phyloP scores from a whole-genome alignment of 106 monocot genomes.

The Narthecium ossifragum region DNA sequence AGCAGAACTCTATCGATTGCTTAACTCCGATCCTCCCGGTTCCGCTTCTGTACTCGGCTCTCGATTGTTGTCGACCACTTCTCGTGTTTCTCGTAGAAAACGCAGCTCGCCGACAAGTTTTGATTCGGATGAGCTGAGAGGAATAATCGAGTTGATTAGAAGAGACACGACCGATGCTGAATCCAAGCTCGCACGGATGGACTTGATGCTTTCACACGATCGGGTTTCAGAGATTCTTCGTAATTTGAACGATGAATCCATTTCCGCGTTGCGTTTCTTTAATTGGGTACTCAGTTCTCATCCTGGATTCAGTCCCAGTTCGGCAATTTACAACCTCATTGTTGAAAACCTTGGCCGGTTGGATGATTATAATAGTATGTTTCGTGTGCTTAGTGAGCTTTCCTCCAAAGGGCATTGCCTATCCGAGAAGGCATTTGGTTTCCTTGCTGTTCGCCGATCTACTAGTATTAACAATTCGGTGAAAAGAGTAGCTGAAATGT shows the following conservation, averaged over 20 bases:
- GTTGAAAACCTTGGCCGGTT: slow-evolving; percentile 52
- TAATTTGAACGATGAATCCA: slow-evolving; percentile 21
- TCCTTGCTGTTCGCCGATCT: slow-evolving; percentile 16
- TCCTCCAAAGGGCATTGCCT: slow-evolving; percentile 36
- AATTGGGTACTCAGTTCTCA: slow-evolving; percentile 37
- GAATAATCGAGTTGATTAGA: slow-evolving; percentile 33
- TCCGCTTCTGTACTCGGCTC: no score
- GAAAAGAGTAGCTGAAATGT: slow-evolving; percentile 9
- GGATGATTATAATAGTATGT: slow-evolving; percentile 40
- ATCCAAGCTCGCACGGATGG: slow-evolving; percentile 20
- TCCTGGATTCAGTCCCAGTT: slow-evolving; percentile 20
- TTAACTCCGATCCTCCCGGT: not conserved
- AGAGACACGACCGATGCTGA: slow-evolving; percentile 24
- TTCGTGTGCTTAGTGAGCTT: slow-evolving; percentile 23
- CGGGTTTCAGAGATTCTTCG: slow-evolving; percentile 23
- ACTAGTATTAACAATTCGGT: slow-evolving; percentile 16
- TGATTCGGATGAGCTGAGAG: slow-evolving; percentile 5
- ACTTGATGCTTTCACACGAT: slow-evolving; percentile 17
- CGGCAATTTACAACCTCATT: slow-evolving; percentile 42
- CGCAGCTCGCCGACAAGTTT: not conserved
- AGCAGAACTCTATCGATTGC: not conserved
- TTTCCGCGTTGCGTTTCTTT: slow-evolving; percentile 49
- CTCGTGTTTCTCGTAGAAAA: not conserved
- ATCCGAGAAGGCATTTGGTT: slow-evolving; percentile 49
- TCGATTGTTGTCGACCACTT: not conserved